Evolutionary conservation across 164 flowering plant species (phyloP), one percentile per base, ranked within the genome.

Genomic region (Pachysandra terminalis): DNA sequence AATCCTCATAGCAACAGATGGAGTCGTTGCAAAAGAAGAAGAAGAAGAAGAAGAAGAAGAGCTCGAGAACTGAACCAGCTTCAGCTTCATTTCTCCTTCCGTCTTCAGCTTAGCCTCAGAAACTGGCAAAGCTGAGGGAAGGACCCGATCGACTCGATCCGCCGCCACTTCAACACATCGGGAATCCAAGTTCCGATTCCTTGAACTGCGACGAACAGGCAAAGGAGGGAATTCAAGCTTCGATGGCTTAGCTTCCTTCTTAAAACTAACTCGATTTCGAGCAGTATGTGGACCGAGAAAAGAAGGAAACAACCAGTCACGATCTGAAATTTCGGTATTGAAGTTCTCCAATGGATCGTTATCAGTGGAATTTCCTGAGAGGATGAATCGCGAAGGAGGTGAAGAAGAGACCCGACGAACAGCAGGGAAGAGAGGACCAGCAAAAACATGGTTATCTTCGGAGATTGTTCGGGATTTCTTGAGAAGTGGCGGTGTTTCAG

Each of bases 291-390:
- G 87, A 12, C 90, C 91, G 63, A 90, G 83, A 53, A 85, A 86
- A 0, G 92, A 83, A 0, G 92, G 96, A 54, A 68, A 89, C 24
- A 82, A 62, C 84, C 87, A 89, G 61, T 89, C 92, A 40, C 96
- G 83, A 71, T 83, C 84, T n/a, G 75, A 74, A 58, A 78, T 64
- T 60, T 53, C 68, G 1, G 35, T 59, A 3, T 62, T 40, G 22
- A 23, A n/a, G 63, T 10, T 27, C 51, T 40, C 40, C 35, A 59
- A 68, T 15, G 65, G 56, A 62, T 64, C 71, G 62, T 32, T 24
- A 27, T 19, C 14, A 19, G 37, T 14, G 41, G 60, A 69, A 19
- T 51, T 62, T 1, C 60, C 16, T 26, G 51, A 57, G 45, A 64
- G 58, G 71, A 70, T 64, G 57, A 59, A 53, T 28, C 77, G 77